Evolutionary conservation across 164 flowering plant species (phyloP).

Genomic region (Tinospora cordifolia): DNA sequence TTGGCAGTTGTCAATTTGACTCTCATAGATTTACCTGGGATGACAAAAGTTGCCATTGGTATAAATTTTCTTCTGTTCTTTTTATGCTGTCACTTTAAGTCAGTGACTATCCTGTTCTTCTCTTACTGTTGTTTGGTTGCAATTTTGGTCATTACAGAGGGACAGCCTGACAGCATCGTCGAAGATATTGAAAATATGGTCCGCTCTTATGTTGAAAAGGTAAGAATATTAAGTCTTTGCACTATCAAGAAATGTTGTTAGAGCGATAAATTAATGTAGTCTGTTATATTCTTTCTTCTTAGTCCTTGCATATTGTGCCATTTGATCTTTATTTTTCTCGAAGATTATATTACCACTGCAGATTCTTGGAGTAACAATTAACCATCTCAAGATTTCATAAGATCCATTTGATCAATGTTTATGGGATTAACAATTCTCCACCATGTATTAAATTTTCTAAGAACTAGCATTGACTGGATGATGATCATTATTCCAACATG

Average conservation of each 20-base stretch:
- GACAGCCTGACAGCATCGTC: conserved; percentile 71
- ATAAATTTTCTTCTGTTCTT: conserved; percentile 8
- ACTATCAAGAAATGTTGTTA: background rate
- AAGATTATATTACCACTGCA: background rate
- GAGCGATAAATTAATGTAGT: background rate
- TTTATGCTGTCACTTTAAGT: background rate
- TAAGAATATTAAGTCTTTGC: conserved; percentile 12
- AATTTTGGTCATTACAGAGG: conserved; percentile 41
- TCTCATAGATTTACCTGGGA: conserved; percentile 80
- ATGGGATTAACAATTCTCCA: background rate
- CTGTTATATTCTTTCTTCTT: background rate
- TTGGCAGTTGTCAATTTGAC: conserved; percentile 81
- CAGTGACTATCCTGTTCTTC: background rate
- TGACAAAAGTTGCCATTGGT: conserved; percentile 90
- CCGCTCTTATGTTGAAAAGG: conserved; percentile 76
- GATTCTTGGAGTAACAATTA: background rate
- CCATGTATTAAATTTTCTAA: background rate
- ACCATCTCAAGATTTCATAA: background rate
- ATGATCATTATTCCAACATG: background rate
- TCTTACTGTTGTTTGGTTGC: background rate
- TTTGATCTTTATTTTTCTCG: background rate
- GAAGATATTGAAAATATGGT: conserved; percentile 84
- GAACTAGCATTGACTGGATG: background rate
- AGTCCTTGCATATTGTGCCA: background rate
- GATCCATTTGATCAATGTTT: no score